phyloP scores from a whole-genome alignment of 2,329 filamentous ascomycete genomes.

The Fusarium phyllophilum region DNA sequence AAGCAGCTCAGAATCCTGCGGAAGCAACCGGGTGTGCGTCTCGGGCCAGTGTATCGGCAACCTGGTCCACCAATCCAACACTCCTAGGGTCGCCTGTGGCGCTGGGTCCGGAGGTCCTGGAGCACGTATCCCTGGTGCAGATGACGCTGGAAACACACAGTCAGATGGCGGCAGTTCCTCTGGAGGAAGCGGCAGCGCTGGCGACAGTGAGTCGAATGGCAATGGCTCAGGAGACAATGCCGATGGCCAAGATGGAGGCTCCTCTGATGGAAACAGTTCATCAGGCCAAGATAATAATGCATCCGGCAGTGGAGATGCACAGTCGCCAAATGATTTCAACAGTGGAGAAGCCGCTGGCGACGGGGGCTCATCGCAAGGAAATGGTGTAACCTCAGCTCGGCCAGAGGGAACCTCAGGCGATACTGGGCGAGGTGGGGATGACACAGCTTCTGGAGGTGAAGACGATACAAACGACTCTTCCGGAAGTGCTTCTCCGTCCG shows the following conservation, averaged over 20 bases:
- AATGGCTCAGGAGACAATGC: not conserved
- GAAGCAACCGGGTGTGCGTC: conserved; percentile 15
- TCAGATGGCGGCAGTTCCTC: not conserved
- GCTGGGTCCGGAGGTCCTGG: conserved; percentile 19
- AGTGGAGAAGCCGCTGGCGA: not conserved
- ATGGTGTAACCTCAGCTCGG: not conserved
- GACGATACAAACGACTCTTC: not conserved
- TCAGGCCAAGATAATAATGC: not conserved
- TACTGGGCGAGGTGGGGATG: not conserved
- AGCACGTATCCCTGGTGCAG: conserved; percentile 6
- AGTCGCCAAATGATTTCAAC: not conserved
- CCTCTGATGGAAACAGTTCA: not conserved
- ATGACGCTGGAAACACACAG: not conserved
- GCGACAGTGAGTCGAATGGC: not conserved
- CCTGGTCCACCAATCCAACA: not conserved
- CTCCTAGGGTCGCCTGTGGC: conserved; percentile 3
- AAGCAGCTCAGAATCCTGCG: conserved; percentile 3
- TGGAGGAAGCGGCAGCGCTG: not conserved
- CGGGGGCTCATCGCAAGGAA: not conserved
- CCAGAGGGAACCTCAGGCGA: not conserved
- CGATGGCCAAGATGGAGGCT: not conserved
- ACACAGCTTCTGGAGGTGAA: not conserved
- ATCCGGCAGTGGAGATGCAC: not conserved
- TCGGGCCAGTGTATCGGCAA: conserved; percentile 24
- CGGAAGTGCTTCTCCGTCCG: not conserved